These are phyloP conservation scores for Caryopteris hybrid DNA, from an alignment of 305 asterid species.

Conservation along the genomic window DNA sequence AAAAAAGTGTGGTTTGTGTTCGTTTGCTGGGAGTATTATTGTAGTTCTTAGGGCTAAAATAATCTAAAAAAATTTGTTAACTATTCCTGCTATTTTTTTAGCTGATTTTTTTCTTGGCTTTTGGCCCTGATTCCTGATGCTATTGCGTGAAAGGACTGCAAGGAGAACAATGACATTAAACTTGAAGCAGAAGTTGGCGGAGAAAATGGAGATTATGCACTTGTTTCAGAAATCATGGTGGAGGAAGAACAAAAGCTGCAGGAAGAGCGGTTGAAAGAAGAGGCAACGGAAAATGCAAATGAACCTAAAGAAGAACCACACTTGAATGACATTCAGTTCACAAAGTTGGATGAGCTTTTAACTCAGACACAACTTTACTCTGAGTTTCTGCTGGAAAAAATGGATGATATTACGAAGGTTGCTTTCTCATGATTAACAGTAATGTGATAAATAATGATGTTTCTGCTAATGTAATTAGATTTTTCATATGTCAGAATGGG, in stretches of 20 bases:
- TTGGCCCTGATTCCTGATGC: slow-evolving; percentile 11
- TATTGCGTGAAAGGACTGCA: slow-evolving; percentile 49
- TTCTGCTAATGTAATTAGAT: slow-evolving; percentile 22
- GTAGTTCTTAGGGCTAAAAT: too few relatives aligned
- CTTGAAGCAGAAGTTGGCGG: slow-evolving; percentile 38
- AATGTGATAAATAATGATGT: background rate
- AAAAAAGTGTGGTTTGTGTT: background rate
- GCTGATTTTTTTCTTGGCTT: background rate
- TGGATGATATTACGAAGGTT: slow-evolving; percentile 87
- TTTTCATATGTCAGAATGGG: slow-evolving; percentile 41
- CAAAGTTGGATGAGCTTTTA: slow-evolving; percentile 80
- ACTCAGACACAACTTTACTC: slow-evolving; percentile 87
- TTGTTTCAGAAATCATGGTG: slow-evolving; percentile 43
- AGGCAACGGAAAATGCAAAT: slow-evolving; percentile 28
- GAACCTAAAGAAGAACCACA: slow-evolving; percentile 36
- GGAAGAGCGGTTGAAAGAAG: slow-evolving; percentile 58
- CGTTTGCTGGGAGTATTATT: background rate
- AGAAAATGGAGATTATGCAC: slow-evolving; percentile 37
- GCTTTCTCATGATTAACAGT: slow-evolving; percentile 7
- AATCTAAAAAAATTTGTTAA: background rate
- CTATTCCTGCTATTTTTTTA: background rate
- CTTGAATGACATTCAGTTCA: slow-evolving; percentile 62
- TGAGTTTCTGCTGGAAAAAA: slow-evolving; percentile 87
- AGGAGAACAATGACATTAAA: slow-evolving; percentile 32
- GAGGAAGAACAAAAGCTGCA: slow-evolving; percentile 53